Conservation (phyloP, 306 rosid genomes). For the Ochetophila trinervis region DNA sequence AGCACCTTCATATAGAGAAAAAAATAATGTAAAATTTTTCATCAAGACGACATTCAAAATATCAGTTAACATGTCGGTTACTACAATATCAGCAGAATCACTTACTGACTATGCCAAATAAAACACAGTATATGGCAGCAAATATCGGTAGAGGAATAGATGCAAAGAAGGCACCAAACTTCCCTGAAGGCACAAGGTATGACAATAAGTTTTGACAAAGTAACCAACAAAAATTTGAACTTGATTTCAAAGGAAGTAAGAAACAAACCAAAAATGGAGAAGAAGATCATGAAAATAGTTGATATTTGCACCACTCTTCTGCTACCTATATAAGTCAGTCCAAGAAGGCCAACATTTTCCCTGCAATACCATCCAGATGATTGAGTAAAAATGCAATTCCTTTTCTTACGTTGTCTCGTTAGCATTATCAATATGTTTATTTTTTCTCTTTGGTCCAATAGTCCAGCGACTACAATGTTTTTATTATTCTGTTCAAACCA, state of each 20-base stretch:
- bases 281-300: slow-evolving; percentile 89
- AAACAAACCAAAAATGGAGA: slow-evolving; percentile 80
- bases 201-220: slow-evolving; percentile 6
- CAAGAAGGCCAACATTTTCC: slow-evolving; percentile 95
- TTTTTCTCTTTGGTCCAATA: not conserved
- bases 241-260: not conserved
- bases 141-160: slow-evolving; percentile 87
- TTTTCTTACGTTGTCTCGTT: not conserved
- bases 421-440: not conserved
- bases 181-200: slow-evolving; percentile 53
- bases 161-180: slow-evolving; percentile 93
- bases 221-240: not conserved
- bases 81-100: slow-evolving; percentile 9
- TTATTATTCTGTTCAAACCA: too few species aligned
- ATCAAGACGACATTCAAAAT: not conserved
- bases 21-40: not conserved
- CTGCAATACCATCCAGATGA: slow-evolving; percentile 36
- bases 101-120: slow-evolving; percentile 85
- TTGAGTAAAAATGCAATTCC: not conserved
- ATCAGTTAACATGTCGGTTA: not conserved
- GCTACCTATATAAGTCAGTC: slow-evolving; percentile 89
- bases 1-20: slow-evolving; percentile 56
- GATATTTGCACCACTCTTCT: slow-evolving; percentile 93
- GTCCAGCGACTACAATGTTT: too few species aligned
- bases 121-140: slow-evolving; percentile 85